Percentiles rank a stretch among this genome's conserved stretches.
Evolutionary conservation across 2,329 filamentous ascomycete species (phyloP).

Genomic region (Fusarium sp.): DNA sequence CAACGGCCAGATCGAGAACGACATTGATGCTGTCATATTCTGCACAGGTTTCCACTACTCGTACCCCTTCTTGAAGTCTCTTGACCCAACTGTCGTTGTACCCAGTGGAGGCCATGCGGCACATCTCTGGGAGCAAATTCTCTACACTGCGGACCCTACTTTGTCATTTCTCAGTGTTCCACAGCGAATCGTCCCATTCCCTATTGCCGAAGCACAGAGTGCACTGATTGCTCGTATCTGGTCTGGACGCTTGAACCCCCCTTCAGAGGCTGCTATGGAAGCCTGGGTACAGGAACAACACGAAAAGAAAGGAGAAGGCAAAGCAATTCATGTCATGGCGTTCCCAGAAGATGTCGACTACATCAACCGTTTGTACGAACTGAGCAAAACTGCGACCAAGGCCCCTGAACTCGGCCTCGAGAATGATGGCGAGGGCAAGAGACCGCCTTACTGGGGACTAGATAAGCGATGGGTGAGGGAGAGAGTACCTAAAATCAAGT

Average conservation of each 20-base stretch:
- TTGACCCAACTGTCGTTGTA: conserved; percentile 62
- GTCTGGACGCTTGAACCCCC: conserved; percentile 68
- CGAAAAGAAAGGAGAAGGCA: conserved; percentile 55
- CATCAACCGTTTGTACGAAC: conserved; percentile 65
- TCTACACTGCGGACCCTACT: conserved; percentile 72
- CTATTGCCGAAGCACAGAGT: conserved; percentile 73
- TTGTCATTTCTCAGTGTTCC: conserved; percentile 73
- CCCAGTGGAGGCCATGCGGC: conserved; percentile 70
- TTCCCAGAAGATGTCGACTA: conserved; percentile 67
- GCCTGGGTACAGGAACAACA: conserved; percentile 68
- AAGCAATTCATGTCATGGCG: conserved; percentile 53
- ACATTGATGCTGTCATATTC: conserved; percentile 80
- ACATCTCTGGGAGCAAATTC: conserved; percentile 76
- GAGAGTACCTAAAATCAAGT: conserved; percentile 53
- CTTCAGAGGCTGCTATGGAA: conserved; percentile 65
- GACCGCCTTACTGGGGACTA: conserved; percentile 52
- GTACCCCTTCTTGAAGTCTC: conserved; percentile 71
- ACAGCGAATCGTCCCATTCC: conserved; percentile 78
- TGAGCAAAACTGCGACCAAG: conserved; percentile 53
- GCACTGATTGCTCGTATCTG: conserved; percentile 74
- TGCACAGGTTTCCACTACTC: conserved; percentile 89
- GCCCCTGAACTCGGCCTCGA: conserved; percentile 45
- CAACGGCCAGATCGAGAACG: conserved; percentile 68
- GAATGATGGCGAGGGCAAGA: conserved; percentile 51
- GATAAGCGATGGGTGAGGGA: conserved; percentile 54